A percentile compares a stretch with the other conserved stretches of the same genome.
Conservation (phyloP, 352 stramenopile genomes). For the Pythium monospermum region DNA sequence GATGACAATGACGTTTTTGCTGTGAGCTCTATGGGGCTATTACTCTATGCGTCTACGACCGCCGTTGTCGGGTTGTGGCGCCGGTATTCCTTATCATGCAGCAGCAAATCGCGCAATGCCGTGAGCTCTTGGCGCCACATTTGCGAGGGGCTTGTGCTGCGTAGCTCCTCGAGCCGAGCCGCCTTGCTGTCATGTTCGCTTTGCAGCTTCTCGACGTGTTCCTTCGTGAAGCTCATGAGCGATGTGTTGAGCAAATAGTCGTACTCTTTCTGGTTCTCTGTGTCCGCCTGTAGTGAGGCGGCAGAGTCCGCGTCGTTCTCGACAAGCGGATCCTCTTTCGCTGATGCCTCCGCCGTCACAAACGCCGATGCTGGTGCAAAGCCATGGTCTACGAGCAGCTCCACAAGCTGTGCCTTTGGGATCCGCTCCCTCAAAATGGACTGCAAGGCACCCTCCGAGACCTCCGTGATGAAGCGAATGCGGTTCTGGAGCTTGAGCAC, state of each 20-base stretch:
- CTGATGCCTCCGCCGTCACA: conserved; percentile 21
- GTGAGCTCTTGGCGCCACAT: conserved; percentile 84
- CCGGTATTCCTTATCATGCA: conserved; percentile 70
- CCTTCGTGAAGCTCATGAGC: conserved; percentile 96
- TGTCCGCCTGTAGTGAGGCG: conserved; percentile 9
- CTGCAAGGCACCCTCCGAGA: conserved; percentile 91
- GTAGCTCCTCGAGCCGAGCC: conserved; percentile 82
- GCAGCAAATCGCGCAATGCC: conserved; percentile 43
- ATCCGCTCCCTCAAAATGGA: conserved; percentile 81
- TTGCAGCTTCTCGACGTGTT: conserved; percentile 91
- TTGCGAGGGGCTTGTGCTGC: conserved; percentile 73
- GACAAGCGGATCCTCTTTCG: conserved; percentile 20
- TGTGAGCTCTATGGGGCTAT: too few species aligned
- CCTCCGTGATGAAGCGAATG: conserved; percentile 95
- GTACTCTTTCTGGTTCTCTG: conserved; percentile 64
- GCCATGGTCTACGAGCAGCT: conserved; percentile 37
- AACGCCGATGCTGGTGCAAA: conserved; percentile 55
- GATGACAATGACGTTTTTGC: too few species aligned
- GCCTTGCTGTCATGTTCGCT: conserved; percentile 89
- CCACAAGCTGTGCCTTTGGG: conserved; percentile 52
- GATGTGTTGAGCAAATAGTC: conserved; percentile 99
- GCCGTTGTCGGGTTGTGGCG: conserved; percentile 3
- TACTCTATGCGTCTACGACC: background rate
- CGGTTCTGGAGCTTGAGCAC: conserved; percentile 93
- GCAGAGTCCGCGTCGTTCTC: conserved; percentile 12